These are phyloP conservation scores for Fusarium citri DNA, from an alignment of 2,329 filamentous ascomycete species.

Conservation along the genomic window DNA sequence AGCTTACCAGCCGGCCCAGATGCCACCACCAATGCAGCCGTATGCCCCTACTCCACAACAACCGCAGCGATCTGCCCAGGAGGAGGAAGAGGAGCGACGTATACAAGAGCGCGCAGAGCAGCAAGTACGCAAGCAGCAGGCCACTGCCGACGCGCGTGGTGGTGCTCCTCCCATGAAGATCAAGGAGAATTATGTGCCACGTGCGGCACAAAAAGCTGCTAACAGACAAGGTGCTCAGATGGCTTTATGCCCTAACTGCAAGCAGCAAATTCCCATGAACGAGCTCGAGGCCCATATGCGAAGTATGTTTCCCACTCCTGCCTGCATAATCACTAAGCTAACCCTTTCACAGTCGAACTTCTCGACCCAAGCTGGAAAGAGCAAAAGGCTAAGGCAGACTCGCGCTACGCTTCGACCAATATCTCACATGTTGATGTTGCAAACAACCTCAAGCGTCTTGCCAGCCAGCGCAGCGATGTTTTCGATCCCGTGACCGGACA, in stretches of 20 bases:
- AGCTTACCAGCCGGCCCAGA: slow-evolving; percentile 50
- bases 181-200: slow-evolving; percentile 90
- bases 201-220: slow-evolving; percentile 78
- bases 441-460: slow-evolving; percentile 94
- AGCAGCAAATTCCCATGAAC: slow-evolving; percentile 85
- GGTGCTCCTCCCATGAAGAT: slow-evolving; percentile 84
- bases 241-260: slow-evolving; percentile 91
- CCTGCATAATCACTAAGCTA: slow-evolving; percentile 44
- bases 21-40: slow-evolving; percentile 56
- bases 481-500: slow-evolving; percentile 81
- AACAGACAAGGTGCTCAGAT: slow-evolving; percentile 73
- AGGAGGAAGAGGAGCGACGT: slow-evolving; percentile 72
- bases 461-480: slow-evolving; percentile 86
- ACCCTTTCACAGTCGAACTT: slow-evolving; percentile 77
- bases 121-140: slow-evolving; percentile 75
- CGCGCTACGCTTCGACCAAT: slow-evolving; percentile 86
- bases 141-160: slow-evolving; percentile 80
- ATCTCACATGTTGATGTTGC: slow-evolving; percentile 88
- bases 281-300: slow-evolving; percentile 94
- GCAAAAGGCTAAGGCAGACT: slow-evolving; percentile 89
- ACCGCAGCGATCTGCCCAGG: slow-evolving; percentile 56
- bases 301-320: slow-evolving; percentile 62
- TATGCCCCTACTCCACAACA: slow-evolving; percentile 43
- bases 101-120: slow-evolving; percentile 73
- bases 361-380: slow-evolving; percentile 96